Conservation (phyloP, 106 monocot genomes). For the Ottelia alismoides region DNA sequence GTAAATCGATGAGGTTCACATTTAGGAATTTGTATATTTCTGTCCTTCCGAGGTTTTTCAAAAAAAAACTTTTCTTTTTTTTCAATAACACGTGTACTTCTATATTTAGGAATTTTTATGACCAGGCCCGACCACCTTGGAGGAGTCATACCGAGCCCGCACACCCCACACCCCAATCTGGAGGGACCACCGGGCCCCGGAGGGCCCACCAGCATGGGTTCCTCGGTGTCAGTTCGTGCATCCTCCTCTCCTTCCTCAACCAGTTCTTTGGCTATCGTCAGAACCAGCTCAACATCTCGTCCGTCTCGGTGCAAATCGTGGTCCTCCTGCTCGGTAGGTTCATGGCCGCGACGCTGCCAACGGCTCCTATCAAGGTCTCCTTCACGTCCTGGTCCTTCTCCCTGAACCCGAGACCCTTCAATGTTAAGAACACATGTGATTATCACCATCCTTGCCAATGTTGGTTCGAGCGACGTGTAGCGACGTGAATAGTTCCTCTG, state of each 20-base stretch:
- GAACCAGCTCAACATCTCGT: not conserved
- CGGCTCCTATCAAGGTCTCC: not conserved
- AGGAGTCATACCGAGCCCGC: no score
- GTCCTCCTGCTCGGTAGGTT: not conserved
- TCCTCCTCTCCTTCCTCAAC: slow-evolving; percentile 1
- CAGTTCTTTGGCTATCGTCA: slow-evolving; percentile 10
- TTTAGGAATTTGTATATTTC: no score
- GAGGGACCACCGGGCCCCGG: no score
- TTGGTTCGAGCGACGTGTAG: not conserved
- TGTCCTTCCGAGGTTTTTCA: no score
- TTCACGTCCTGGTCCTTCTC: not conserved
- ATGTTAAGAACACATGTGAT: no score
- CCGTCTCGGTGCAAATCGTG: slow-evolving; percentile 1
- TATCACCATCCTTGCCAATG: slow-evolving; percentile 8
- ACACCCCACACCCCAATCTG: no score
- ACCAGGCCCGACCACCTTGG: no score
- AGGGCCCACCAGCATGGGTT: no score
- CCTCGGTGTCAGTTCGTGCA: not conserved
- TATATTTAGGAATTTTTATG: no score
- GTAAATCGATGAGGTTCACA: no score
- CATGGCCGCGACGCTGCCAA: slow-evolving; percentile 2
- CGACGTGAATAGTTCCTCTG: not conserved
- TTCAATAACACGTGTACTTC: no score
- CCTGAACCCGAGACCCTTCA: slow-evolving; percentile 6
- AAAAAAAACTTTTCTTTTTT: no score